These are phyloP conservation scores for Aspergillus sp. DNA, from an alignment of 2,329 filamentous ascomycete genomes.

Conservation along the genomic window DNA sequence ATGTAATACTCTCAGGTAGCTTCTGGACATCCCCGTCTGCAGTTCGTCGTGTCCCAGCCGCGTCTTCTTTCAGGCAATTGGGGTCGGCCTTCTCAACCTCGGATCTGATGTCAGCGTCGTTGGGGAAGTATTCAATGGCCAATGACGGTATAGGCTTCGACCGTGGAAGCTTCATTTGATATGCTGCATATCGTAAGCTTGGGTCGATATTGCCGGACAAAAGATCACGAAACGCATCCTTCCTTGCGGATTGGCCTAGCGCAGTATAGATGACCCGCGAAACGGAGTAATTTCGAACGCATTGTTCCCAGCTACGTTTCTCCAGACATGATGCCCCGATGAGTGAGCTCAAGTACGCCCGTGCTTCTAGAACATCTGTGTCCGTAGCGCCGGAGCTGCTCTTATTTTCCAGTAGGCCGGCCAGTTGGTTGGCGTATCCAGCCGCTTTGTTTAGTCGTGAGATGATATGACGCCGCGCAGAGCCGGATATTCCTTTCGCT, in stretches of 20 bases:
- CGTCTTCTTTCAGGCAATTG: conserved; percentile 62
- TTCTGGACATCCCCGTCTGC: conserved; percentile 47
- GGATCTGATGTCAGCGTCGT: conserved; percentile 59
- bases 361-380: conserved; percentile 77
- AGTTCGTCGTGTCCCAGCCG: conserved; percentile 49
- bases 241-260: conserved; percentile 63
- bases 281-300: conserved; percentile 72
- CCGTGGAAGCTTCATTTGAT: conserved; percentile 83
- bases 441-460: conserved; percentile 82
- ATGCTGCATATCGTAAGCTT: conserved; percentile 90
- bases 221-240: conserved; percentile 82
- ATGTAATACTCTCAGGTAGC: conserved; percentile 73
- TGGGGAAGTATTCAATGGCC: conserved; percentile 74
- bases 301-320: conserved; percentile 80
- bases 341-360: conserved; percentile 77
- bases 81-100: conserved; percentile 71
- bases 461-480: conserved; percentile 82
- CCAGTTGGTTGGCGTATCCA: conserved; percentile 66
- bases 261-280: conserved; percentile 81
- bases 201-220: conserved; percentile 85
- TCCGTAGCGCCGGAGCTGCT: conserved; percentile 64
- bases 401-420: conserved; percentile 64
- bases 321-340: conserved; percentile 79
- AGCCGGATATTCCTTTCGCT: conserved; percentile 71
- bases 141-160: conserved; percentile 79